These are phyloP conservation scores for Solanum paucissectum DNA, from an alignment of 257 asterid genomes.

Conservation along the genomic window DNA sequence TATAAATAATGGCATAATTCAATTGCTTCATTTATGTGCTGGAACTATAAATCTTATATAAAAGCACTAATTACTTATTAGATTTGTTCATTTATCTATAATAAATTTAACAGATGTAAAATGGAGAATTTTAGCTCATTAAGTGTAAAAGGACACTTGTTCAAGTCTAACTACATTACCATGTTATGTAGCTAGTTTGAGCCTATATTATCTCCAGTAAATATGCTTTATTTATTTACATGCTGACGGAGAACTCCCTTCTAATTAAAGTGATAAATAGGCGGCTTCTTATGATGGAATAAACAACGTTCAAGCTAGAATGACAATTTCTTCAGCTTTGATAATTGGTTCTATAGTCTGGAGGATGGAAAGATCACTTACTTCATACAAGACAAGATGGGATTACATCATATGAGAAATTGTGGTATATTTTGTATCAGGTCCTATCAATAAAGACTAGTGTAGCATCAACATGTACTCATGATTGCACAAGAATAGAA, in stretches of 20 bases:
- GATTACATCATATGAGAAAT: neutral
- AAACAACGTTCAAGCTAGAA: conserved; percentile 82
- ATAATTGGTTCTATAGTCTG: conserved; percentile 97
- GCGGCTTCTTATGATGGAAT: conserved; percentile 99
- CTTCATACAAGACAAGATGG: conserved; percentile 44
- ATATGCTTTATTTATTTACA: neutral
- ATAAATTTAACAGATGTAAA: neutral
- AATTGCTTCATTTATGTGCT: neutral
- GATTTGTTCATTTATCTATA: neutral
- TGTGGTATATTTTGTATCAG: neutral
- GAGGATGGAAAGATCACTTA: conserved; percentile 92
- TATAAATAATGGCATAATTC: neutral
- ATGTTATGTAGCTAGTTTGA: neutral
- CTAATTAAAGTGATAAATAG: conserved; percentile 16
- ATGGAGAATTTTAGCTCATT: neutral
- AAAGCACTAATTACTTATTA: neutral
- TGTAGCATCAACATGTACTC: neutral
- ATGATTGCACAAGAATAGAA: neutral
- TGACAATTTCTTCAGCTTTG: conserved; percentile 89
- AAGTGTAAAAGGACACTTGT: neutral
- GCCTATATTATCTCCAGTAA: neutral
- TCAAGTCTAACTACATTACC: neutral
- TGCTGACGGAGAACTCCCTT: neutral
- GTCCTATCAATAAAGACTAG: neutral
- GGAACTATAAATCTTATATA: neutral